These are phyloP conservation scores for Tylopilus sp. DNA, from an alignment of 1,284 basidiomycete genomes.

Conservation along the genomic window DNA sequence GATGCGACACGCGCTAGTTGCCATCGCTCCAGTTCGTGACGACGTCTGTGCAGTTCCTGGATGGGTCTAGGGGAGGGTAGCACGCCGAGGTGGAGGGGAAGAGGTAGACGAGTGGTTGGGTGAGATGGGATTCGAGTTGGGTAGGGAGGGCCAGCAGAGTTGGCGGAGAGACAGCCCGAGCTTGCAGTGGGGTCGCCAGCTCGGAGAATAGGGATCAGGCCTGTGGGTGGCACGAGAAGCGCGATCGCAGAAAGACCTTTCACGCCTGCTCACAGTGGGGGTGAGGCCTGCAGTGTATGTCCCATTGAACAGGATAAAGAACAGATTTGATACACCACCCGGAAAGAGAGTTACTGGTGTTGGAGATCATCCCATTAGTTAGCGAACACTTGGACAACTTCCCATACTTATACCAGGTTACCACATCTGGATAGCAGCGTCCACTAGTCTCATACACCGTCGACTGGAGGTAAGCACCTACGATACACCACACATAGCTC, in stretches of 20 bases:
- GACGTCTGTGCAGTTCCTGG: constrained; percentile 31
- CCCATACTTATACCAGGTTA: too few relatives aligned
- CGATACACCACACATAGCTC: too few relatives aligned
- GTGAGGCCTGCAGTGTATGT: neutral
- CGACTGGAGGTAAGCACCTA: too few relatives aligned
- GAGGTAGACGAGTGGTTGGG: constrained; percentile 31
- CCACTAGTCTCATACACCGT: too few relatives aligned
- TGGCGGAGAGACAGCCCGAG: constrained; percentile 11
- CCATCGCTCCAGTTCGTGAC: constrained; percentile 30
- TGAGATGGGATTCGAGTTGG: constrained; percentile 28
- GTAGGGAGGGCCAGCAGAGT: constrained; percentile 42
- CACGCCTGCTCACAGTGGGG: constrained; percentile 1
- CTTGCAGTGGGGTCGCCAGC: neutral
- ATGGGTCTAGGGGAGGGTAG: constrained; percentile 20
- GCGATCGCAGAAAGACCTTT: neutral
- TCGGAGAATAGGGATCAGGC: neutral
- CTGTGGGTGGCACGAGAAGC: neutral
- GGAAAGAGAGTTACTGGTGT: too few relatives aligned
- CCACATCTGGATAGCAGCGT: too few relatives aligned
- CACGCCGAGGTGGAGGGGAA: constrained; percentile 27
- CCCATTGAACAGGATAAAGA: neutral
- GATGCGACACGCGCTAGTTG: constrained; percentile 38
- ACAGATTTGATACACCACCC: neutral
- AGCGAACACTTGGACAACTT: too few relatives aligned
- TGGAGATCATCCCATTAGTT: too few relatives aligned